Base-by-base conservation (phyloP, 129 eudicot genomes). In the Arctium lappa region DNA sequence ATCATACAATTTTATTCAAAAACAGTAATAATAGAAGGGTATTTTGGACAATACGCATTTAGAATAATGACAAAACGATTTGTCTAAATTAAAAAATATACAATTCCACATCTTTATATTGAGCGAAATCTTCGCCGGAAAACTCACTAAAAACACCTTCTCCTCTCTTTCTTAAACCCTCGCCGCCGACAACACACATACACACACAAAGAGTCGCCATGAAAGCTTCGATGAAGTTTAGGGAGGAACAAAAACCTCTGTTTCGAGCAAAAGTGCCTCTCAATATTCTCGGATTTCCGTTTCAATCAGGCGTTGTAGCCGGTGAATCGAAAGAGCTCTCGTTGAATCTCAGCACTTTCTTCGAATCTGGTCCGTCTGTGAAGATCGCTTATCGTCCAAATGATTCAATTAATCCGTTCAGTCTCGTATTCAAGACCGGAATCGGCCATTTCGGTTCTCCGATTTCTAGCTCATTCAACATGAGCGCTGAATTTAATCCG, bases 371-470 rank as follows among this genome's bases (percentile, higher is more conserved):
- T 0, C 98, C 98, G 0, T 82, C 89, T 6, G 66, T 91, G 69
- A 89, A 91, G 68, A 8, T 94, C 84, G 86, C 94, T 0, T 94
- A 94, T 73, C 92, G 95, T 8, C 98, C 98, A 1, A 94, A 94
- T 31, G 94, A 94, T 72, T 82, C 94, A 0, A 32, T 56, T 6
- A 89, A 88, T 72, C 97, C 98, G 0, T 94, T 92, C 69, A 77
- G 87, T 73, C 80, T 94, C 76, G 78, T 89, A 1, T 87, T 91
- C 89, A 92, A 92, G 72, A 89, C 97, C 42, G 98, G 98, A 9
- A 89, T 89, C 42, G 98, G 98, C 0, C 82, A 80, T 70, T 92
- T 85, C 38, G 98, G 98, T 8, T 94, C 98, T 4, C 97, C 98
- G 16, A 81, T 74, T 62, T 84, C 88, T 0, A 91, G 97, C 78